Base-by-base conservation (phyloP, 2,329 filamentous ascomycete species). In the Ceratocystis huliohia region DNA sequence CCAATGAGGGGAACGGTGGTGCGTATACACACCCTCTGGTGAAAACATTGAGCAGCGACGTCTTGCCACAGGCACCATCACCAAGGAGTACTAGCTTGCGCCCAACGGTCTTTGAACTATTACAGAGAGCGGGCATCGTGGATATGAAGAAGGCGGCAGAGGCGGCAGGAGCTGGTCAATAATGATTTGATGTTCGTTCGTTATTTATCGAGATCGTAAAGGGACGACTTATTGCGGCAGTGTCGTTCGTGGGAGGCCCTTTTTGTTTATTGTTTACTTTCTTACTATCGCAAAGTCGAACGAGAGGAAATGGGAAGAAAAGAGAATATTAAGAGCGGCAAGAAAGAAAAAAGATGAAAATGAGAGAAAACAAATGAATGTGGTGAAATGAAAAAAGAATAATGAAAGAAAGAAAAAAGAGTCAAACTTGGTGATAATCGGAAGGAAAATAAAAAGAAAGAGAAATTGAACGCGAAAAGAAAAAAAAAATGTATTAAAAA, bases 11-110 rank as follows among this genome's bases (percentile, higher is more conserved):
- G 37, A 41, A 13, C 37, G 10, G 37, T 4, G 8, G 37, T 13
- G 37, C 37, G 10, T 41, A 41, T 22, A 65, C 85, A 72, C 79
- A 95, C 88, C 93, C 93, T 88, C 93, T 86, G 71, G 94, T 99
- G 79, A 99, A 99, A 76, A 99, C 94, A 76, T 99, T 99, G 73
- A 99, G 79, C 73, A 97, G 78, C 70, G 92, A 96, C 66, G 94
- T 99, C 82, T 99, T 99, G 74, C 93, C 93, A 77, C 89, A 95
- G 72, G 93, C 93, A 82, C 93, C 93, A 75, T 97, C 93, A 73
- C 93, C 93, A 74, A 96, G 82, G 72, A 96, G 83, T 74, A 96
- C 91, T 79, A 96, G 88, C 86, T 96, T 96, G 79, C 91, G 89
- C 84, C 95, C 89, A 72, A 93, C 90, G 66, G 89, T 91, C 80